Percentiles rank a stretch among this genome's conserved stretches.
These are phyloP conservation scores for Leucosporidium creatinivorum DNA, from an alignment of 768 basidiomycete genomes.

Conservation along the genomic window DNA sequence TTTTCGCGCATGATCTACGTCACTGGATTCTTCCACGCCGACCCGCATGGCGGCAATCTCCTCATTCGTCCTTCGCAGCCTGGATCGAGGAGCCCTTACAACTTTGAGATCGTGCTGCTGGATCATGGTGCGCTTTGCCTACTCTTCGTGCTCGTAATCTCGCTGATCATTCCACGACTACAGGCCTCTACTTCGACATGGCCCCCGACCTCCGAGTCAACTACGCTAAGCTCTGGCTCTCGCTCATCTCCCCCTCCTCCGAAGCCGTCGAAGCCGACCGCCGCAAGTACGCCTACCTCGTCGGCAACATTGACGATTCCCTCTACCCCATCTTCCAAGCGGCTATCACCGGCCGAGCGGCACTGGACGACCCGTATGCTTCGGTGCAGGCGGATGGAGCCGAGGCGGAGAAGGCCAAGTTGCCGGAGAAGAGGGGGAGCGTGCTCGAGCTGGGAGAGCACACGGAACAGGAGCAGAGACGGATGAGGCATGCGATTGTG, in stretches of 20 bases:
- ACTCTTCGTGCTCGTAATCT: background rate
- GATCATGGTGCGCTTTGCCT: constrained; percentile 59
- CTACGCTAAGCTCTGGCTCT: constrained; percentile 67
- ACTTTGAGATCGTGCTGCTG: constrained; percentile 90
- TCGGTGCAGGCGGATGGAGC: constrained; percentile 37
- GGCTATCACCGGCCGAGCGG: constrained; percentile 77
- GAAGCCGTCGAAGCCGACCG: constrained; percentile 59
- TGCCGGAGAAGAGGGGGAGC: constrained; percentile 48
- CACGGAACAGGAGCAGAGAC: constrained; percentile 68
- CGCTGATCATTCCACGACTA: background rate
- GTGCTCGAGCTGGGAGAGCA: constrained; percentile 69
- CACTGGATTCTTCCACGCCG: constrained; percentile 46
- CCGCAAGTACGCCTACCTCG: constrained; percentile 76
- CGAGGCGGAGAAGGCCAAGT: constrained; percentile 43
- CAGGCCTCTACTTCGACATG: constrained; percentile 78
- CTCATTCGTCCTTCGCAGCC: constrained; percentile 69
- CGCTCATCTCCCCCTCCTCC: constrained; percentile 69
- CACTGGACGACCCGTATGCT: constrained; percentile 53
- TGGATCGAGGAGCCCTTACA: constrained; percentile 68
- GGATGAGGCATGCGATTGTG: constrained; percentile 73
- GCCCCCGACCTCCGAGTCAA: constrained; percentile 65
- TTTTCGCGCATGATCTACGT: constrained; percentile 94
- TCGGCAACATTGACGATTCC: constrained; percentile 63
- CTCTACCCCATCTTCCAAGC: constrained; percentile 93
- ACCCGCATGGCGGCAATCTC: constrained; percentile 60